Conservation (phyloP, 768 basidiomycete species). For the Lenzites betulinus region DNA sequence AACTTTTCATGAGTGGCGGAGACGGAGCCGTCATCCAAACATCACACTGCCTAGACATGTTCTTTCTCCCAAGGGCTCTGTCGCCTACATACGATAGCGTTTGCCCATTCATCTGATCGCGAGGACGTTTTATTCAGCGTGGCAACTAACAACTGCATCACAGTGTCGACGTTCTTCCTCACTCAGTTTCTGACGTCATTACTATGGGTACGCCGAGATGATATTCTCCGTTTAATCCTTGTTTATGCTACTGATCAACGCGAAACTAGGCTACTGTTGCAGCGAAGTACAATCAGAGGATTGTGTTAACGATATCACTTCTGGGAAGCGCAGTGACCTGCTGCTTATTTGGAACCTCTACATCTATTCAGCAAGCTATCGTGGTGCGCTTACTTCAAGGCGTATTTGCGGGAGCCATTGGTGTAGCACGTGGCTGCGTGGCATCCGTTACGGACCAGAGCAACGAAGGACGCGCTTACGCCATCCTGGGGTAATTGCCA, state of each 20-base stretch:
- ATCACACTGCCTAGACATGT: no score
- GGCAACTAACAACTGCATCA: background rate
- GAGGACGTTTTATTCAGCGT: background rate
- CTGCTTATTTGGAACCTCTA: slow-evolving; percentile 75
- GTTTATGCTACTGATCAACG: background rate
- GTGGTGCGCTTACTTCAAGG: slow-evolving; percentile 88
- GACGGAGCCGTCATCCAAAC: background rate
- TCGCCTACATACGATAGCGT: no score
- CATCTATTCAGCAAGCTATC: slow-evolving; percentile 76
- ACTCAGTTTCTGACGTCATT: slow-evolving; percentile 96
- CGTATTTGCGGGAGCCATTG: slow-evolving; percentile 90
- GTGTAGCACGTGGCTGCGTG: slow-evolving; percentile 90
- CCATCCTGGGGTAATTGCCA: slow-evolving; percentile 72
- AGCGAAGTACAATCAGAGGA: slow-evolving; percentile 84
- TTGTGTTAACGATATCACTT: slow-evolving; percentile 82
- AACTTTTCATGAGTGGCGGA: background rate
- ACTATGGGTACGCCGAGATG: slow-evolving; percentile 65
- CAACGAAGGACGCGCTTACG: slow-evolving; percentile 95
- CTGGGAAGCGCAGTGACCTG: slow-evolving; percentile 84
- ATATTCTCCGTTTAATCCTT: background rate
- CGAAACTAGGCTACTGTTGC: slow-evolving; percentile 80
- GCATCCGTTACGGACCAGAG: slow-evolving; percentile 85
- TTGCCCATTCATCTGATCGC: no score
- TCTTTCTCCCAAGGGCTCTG: no score
- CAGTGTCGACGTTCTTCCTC: slow-evolving; percentile 88